Evolutionary conservation across 768 basidiomycete genomes (phyloP).

Genomic region (Boletus pseudopeckii): DNA sequence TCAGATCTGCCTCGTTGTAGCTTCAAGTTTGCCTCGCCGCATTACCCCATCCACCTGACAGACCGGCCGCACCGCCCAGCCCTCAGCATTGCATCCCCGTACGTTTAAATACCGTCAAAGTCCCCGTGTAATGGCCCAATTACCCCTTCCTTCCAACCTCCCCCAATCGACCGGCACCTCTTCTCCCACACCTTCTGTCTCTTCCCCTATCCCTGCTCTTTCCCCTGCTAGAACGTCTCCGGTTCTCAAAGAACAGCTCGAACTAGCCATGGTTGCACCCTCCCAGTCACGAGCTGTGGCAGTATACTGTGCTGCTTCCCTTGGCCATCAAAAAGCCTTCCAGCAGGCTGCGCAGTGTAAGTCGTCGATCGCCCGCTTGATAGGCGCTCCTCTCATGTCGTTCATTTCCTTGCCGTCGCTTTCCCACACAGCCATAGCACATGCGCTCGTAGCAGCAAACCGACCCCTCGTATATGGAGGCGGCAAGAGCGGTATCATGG

Average conservation of each 20-base stretch:
- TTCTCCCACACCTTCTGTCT: not conserved
- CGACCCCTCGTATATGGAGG: conserved; percentile 85
- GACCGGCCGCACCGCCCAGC: not conserved
- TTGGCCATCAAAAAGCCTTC: conserved; percentile 61
- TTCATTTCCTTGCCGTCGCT: not conserved
- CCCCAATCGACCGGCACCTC: not conserved
- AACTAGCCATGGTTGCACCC: conserved; percentile 28
- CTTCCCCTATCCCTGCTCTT: not conserved
- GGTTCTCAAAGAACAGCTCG: conserved; percentile 6
- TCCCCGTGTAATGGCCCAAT: conserved; percentile 10
- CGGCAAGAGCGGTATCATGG: conserved; percentile 83
- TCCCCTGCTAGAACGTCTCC: not conserved
- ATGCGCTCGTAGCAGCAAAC: conserved; percentile 57
- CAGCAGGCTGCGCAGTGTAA: conserved; percentile 65
- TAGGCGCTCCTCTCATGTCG: not conserved
- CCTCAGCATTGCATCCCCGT: conserved; percentile 11
- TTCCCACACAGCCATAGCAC: conserved; percentile 57
- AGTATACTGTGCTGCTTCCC: conserved; percentile 81
- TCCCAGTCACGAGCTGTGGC: conserved; percentile 49
- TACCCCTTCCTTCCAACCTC: conserved; percentile 3
- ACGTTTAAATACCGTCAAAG: conserved; percentile 26
- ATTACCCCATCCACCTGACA: conserved; percentile 11
- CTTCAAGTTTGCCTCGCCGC: conserved; percentile 4
- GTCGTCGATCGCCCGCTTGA: conserved; percentile 29
- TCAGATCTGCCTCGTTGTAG: conserved; percentile 22